Evolutionary conservation across 192 early-diverging fungal genomes (phyloP).

Genomic region (Coemansia sp.): DNA sequence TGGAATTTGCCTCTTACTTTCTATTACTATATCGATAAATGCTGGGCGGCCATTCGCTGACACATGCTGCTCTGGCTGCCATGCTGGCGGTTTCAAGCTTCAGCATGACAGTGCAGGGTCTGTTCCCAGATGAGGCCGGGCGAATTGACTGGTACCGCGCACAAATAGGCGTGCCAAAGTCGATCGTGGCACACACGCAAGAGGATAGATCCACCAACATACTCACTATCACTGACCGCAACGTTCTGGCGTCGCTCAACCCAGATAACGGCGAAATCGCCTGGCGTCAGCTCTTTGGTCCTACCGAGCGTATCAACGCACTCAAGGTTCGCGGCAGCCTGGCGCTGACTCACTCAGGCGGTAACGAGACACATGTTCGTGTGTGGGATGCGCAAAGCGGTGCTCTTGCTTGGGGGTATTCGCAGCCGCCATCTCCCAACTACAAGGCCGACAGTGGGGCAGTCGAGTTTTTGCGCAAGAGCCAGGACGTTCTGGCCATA

Average conservation of each 20-base stretch:
- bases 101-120: constrained; percentile 15
- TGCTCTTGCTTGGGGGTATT: constrained; percentile 20
- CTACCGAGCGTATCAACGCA: constrained; percentile 59
- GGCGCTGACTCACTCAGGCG: constrained; percentile 37
- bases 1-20: neutral
- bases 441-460: constrained; percentile 38
- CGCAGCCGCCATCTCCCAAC: constrained; percentile 24
- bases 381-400: constrained; percentile 54
- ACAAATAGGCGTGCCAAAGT: constrained; percentile 44
- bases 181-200: constrained; percentile 22
- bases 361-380: constrained; percentile 29
- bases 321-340: constrained; percentile 47
- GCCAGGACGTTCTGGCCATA: constrained; percentile 43
- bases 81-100: constrained; percentile 28
- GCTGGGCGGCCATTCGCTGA: constrained; percentile 20
- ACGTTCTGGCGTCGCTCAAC: constrained; percentile 72
- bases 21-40: neutral
- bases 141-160: constrained; percentile 53
- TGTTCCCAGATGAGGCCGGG: constrained; percentile 56
- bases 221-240: constrained; percentile 67
- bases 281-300: constrained; percentile 76
- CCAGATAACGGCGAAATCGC: constrained; percentile 67
- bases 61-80: constrained; percentile 10
- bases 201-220: constrained; percentile 47
- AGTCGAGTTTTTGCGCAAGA: constrained; percentile 45